Evolutionary conservation across 495 filamentous ascomycete species (phyloP), one percentile per base, ranked within the genome.

Genomic region (Trichoderma parareesei): DNA sequence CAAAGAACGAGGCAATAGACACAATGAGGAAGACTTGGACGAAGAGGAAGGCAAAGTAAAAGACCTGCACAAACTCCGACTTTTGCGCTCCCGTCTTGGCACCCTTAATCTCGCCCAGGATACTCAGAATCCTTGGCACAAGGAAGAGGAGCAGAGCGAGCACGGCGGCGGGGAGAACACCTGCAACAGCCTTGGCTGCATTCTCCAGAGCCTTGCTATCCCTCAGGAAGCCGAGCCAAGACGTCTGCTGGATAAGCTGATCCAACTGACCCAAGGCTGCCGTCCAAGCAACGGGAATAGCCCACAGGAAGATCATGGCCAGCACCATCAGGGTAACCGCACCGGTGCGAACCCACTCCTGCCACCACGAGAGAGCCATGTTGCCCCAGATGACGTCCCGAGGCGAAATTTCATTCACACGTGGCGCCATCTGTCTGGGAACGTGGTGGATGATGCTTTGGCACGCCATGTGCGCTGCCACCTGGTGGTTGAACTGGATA

Each of bases 401-500:
- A 0, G 94, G 94, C 38, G 90, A 91, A 60, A 98, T 93, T 71
- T 98, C 94, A 18, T 97, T 89, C 53, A 89, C 84, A 27, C 94
- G 89, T 38, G 94, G 95, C 4, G 90, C 87, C 94, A 98, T 98
- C 63, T 93, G 88, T 70, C 93, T 91, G 2, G 95, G 95, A 6
- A 94, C 73, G 70, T 98, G 94, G 70, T 98, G 93, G 53, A 86
- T 92, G 67, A 96, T 85, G 35, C 91, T 83, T 74, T 98, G 94
- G 73, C 91, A 96, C 65, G 93, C 93, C 94, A 98, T 98, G 70
- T 98, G 94, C 2, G 94, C 94, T 8, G 93, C 92, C 5, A 97
- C 91, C 75, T 98, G 94, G 70, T 97, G 90, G 69, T 98, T 97
- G 82, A 98, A 98, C 73, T 98, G 94, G 64, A 98, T 92, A 70